Conservation (phyloP, 1,139 yeast genomes). For the Magnusiomyces paraingens region DNA sequence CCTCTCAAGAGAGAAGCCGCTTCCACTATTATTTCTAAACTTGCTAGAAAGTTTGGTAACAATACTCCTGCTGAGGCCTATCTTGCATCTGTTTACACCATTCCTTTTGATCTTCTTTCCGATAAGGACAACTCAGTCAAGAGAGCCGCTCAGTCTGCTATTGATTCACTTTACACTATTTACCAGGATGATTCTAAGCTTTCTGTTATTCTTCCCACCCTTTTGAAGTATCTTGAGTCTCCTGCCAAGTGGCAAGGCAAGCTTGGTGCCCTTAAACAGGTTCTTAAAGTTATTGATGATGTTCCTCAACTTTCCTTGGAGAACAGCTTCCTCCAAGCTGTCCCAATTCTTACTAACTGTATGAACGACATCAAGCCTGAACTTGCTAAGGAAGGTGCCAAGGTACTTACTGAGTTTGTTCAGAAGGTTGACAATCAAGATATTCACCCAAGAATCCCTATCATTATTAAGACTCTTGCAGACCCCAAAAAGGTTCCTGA, state of each 20-base stretch:
- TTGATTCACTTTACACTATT: constrained; percentile 59
- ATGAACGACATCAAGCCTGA: constrained; percentile 97
- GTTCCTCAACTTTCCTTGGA: constrained; percentile 85
- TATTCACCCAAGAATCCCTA: constrained; percentile 75
- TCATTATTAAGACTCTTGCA: constrained; percentile 81
- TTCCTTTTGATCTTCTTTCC: constrained; percentile 58
- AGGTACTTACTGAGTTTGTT: constrained; percentile 64
- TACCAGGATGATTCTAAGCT: constrained; percentile 79
- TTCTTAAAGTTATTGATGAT: constrained; percentile 70
- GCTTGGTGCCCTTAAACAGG: constrained; percentile 63
- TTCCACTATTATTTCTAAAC: constrained; percentile 57
- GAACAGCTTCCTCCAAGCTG: constrained; percentile 64
- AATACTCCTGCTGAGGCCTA: constrained; percentile 61
- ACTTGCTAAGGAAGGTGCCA: constrained; percentile 77
- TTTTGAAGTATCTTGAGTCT: constrained; percentile 59
- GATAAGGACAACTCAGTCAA: constrained; percentile 85
- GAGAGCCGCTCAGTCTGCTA: constrained; percentile 57
- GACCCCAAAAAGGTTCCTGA: constrained; percentile 85
- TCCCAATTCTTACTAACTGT: constrained; percentile 82
- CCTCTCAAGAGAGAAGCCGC: constrained; percentile 72
- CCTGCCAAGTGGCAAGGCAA: constrained; percentile 95
- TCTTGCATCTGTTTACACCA: constrained; percentile 49
- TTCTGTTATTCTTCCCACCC: constrained; percentile 54
- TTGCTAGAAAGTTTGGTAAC: constrained; percentile 59
- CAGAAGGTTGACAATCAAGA: constrained; percentile 87